Evolutionary conservation across 768 basidiomycete species (phyloP), one percentile per base, ranked within the genome.

Genomic region (Auricularia sp.): DNA sequence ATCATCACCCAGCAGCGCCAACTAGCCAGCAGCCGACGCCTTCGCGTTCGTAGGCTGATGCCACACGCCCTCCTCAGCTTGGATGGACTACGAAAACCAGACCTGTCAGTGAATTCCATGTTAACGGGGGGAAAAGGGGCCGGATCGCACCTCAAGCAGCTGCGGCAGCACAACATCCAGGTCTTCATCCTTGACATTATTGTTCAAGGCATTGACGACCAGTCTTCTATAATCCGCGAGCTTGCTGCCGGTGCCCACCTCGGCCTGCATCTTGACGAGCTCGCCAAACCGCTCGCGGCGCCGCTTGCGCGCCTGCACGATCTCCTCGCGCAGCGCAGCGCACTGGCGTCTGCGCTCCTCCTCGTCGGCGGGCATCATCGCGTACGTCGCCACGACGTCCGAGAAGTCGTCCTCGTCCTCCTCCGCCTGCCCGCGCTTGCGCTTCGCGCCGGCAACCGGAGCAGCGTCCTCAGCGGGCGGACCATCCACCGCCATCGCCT

Each of bases 221-320:
- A 99, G 74, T 67, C 87, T 80, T 69, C 94, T 79, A 73, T 98
- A 99, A 68, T 95, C 90, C 3, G 83, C 80, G 86, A 98, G 95
- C 67, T 87, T 81, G 47, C 90, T 91, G 36, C 88, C 86, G 0
- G 94, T 97, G 3, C 95, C 95, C 0, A 90, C 87, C 74, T 95
- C 92, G 21, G 91, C 88, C 72, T 94, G 90, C 75, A 90, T 87
- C 36, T 80, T 82, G 11, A 90, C 90, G 68, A 91, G 79, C 65
- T 85, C 84, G 61, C 88, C 87, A 68, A 97, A 93, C 66, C 85
- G 78, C 12, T 79, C 80, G 69, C 84, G 84, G 72, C 93, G 83
- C 67, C 87, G 83, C 71, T 83, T 85, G 66, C 86, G 78, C 70
- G 86, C 81, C 65, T 84, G 81, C 44, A 74, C 75, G 18, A 98